Evolutionary conservation across 805 yeast genomes (phyloP).

Genomic region (Kazachstania martiniae): DNA sequence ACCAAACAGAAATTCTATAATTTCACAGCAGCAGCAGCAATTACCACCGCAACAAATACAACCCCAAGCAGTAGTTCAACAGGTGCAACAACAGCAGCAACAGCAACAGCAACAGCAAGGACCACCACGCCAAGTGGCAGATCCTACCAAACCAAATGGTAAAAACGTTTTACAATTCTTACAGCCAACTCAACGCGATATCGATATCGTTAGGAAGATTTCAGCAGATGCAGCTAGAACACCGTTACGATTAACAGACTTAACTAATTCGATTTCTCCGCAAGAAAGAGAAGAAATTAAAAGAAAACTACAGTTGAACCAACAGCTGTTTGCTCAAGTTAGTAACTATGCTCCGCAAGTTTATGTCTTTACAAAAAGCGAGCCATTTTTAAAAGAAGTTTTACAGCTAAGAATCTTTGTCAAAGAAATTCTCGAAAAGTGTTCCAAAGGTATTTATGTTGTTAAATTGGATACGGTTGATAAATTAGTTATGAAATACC

Average conservation of each 20-base stretch:
- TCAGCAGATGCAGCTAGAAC: conserved; percentile 59
- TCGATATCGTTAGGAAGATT: conserved; percentile 47
- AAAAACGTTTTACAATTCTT: conserved; percentile 16
- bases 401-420: conserved; percentile 73
- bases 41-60: conserved; percentile 4
- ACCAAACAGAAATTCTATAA: conserved; percentile 1
- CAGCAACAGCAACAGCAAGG: conserved; percentile 13
- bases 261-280: conserved; percentile 47
- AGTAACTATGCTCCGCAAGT: conserved; percentile 74
- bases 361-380: conserved; percentile 62
- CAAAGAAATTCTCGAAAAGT: conserved; percentile 59
- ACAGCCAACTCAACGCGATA: conserved; percentile 49
- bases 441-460: conserved; percentile 52
- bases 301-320: conserved; percentile 36
- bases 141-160: conserved; percentile 14
- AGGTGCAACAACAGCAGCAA: conserved; percentile 11
- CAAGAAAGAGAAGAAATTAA: conserved; percentile 55
- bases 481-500: conserved; percentile 60
- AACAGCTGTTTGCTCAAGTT: conserved; percentile 51
- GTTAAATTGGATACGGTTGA: conserved; percentile 66
- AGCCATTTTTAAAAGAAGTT: conserved; percentile 63
- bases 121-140: conserved; percentile 8
- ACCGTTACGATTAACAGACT: conserved; percentile 55
- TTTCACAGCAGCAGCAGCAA: conserved; percentile 5
- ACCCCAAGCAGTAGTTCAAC: conserved; percentile 1